A percentile compares a stretch with the other conserved stretches of the same genome.
Evolutionary conservation across 768 basidiomycete genomes (phyloP).

Genomic region (Paxillus ammoniavirescens): DNA sequence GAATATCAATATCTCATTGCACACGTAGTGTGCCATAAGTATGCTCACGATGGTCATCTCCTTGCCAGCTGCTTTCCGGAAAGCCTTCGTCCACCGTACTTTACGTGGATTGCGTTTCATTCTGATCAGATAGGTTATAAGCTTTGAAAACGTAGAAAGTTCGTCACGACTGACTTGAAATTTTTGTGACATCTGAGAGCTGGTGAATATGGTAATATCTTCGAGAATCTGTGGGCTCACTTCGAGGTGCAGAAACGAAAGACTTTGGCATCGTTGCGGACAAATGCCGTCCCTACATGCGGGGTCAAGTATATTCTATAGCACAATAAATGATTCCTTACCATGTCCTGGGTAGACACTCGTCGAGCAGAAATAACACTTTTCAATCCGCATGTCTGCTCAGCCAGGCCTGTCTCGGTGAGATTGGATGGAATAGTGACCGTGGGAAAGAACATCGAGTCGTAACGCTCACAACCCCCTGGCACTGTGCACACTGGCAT

Average conservation of each 20-base stretch:
- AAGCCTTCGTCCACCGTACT: constrained; percentile 99
- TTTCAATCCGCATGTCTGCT: constrained; percentile 83
- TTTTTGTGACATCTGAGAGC: constrained; percentile 89
- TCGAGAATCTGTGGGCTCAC: constrained; percentile 43
- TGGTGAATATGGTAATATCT: constrained; percentile 6
- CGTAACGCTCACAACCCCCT: too few species aligned
- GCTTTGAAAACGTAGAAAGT: background rate
- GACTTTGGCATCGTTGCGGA: constrained; percentile 96
- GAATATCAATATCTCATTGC: background rate
- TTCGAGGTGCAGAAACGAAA: constrained; percentile 98
- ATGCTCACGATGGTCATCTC: constrained; percentile 96
- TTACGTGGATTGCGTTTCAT: constrained; percentile 99
- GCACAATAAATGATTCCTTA: constrained; percentile 26
- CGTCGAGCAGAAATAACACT: constrained; percentile 98
- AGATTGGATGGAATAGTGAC: background rate
- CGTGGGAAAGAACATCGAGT: constrained; percentile 25
- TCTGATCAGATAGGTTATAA: constrained; percentile 38
- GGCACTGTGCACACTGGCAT: too few species aligned
- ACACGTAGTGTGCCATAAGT: background rate
- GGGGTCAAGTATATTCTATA: background rate
- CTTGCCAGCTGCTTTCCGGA: constrained; percentile 97
- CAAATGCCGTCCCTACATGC: constrained; percentile 80
- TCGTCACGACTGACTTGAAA: constrained; percentile 75
- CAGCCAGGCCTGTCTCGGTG: background rate
- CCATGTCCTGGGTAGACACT: constrained; percentile 97